Evolutionary conservation across 495 filamentous ascomycete genomes (phyloP).

Genomic region (Xylaria scruposa): DNA sequence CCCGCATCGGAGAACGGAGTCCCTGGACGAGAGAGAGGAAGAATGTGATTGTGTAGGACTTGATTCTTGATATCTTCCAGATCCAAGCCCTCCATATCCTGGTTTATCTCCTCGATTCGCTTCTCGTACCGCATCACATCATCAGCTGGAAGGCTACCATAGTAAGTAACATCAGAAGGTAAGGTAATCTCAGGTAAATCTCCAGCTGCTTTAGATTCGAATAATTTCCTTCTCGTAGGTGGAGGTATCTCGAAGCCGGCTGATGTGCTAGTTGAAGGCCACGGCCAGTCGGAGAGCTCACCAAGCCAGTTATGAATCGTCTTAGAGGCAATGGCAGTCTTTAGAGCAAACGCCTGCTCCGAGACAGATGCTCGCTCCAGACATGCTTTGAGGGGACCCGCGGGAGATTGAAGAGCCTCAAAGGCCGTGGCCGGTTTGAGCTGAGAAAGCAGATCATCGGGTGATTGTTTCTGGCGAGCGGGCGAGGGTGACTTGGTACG

Average conservation of each 20-base stretch:
- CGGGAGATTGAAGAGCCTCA: conserved; percentile 55
- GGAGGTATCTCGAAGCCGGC: conserved; percentile 62
- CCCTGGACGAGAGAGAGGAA: conserved; percentile 58
- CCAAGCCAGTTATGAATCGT: conserved; percentile 77
- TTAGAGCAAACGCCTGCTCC: conserved; percentile 74
- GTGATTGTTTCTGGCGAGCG: conserved; percentile 40
- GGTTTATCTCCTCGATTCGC: conserved; percentile 77
- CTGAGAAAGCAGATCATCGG: conserved; percentile 53
- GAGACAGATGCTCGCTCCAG: conserved; percentile 70
- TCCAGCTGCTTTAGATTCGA: conserved; percentile 26
- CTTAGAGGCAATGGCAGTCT: conserved; percentile 75
- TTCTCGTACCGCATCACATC: conserved; percentile 71
- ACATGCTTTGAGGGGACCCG: conserved; percentile 64
- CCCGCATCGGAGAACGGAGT: conserved; percentile 57
- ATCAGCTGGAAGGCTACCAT: conserved; percentile 69
- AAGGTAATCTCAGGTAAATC: conserved; percentile 16
- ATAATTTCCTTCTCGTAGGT: conserved; percentile 47
- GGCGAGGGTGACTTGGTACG: conserved; percentile 46
- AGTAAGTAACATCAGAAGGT: conserved; percentile 56
- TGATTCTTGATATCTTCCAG: conserved; percentile 91
- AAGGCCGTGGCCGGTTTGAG: conserved; percentile 50
- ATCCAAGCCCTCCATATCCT: conserved; percentile 78
- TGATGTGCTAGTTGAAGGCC: conserved; percentile 63
- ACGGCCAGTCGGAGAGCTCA: conserved; percentile 78
- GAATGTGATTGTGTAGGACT: conserved; percentile 79